A percentile compares a stretch with the other conserved stretches of the same genome.
These are phyloP conservation scores for Candida dendrica DNA, from an alignment of 805 yeast genomes.

Conservation along the genomic window DNA sequence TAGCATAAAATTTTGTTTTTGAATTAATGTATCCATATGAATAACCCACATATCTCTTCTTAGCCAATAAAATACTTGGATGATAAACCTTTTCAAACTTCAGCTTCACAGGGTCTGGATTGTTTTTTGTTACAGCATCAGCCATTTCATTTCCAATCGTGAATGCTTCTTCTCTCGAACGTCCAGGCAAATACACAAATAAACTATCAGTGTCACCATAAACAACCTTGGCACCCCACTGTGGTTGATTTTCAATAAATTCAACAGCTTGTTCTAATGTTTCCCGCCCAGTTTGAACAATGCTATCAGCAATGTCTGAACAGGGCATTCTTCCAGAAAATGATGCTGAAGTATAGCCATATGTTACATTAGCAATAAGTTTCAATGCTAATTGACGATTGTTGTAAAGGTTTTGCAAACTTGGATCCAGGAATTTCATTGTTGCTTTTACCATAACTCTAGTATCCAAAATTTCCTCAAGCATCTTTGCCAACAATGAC, in stretches of 20 bases:
- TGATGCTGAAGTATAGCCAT: conserved; percentile 92
- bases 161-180: conserved; percentile 71
- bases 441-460: conserved; percentile 74
- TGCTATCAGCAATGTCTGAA: conserved; percentile 89
- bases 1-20: conserved; percentile 79
- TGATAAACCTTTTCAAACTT: conserved; percentile 92
- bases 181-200: conserved; percentile 86
- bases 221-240: conserved; percentile 87
- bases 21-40: conserved; percentile 49
- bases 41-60: conserved; percentile 89
- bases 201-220: conserved; percentile 96
- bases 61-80: conserved; percentile 75
- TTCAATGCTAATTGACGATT: conserved; percentile 83
- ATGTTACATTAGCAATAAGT: conserved; percentile 88
- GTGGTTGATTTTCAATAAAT: conserved; percentile 47
- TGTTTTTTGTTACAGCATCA: conserved; percentile 45
- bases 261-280: conserved; percentile 65
- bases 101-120: conserved; percentile 76
- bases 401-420: conserved; percentile 50
- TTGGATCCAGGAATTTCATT: conserved; percentile 49
- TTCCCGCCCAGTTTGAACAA: conserved; percentile 88
- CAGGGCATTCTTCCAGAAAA: conserved; percentile 97
- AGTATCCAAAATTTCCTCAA: conserved; percentile 73
- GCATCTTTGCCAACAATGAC: conserved; percentile 76
- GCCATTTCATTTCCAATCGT: conserved; percentile 68